A percentile compares a stretch with the other conserved stretches of the same genome.
phyloP scores from a whole-genome alignment of 169 alveolate species.

The Plasmodium sp. region DNA sequence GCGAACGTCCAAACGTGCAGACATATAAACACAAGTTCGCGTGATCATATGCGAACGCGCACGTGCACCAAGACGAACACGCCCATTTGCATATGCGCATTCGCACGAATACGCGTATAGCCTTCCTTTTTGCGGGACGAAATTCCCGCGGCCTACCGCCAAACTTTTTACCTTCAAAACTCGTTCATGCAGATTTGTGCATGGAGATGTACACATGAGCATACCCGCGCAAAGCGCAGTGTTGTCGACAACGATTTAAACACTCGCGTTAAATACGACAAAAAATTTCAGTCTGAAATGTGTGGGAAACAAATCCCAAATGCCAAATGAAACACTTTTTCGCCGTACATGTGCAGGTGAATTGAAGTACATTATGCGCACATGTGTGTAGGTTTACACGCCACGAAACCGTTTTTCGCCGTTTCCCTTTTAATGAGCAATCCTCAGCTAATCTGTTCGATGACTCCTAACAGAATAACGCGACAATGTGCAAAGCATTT shows the following conservation, averaged over 20 bases:
- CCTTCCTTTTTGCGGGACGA: neutral
- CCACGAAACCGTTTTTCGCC: neutral
- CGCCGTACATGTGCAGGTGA: neutral
- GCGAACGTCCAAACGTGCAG: neutral
- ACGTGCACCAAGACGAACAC: conserved; percentile 1
- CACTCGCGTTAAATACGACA: neutral
- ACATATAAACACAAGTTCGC: neutral
- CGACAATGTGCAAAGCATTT: conserved; percentile 1
- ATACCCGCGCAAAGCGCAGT: neutral
- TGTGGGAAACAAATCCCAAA: neutral
- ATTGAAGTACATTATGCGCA: neutral
- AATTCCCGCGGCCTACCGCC: neutral
- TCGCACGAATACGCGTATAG: neutral
- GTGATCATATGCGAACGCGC: neutral
- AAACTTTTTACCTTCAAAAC: neutral
- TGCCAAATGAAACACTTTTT: neutral
- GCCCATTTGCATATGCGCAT: neutral
- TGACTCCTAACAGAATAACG: neutral
- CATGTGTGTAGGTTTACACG: neutral
- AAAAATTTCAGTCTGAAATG: neutral
- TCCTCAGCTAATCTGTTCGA: neutral
- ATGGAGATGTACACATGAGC: neutral
- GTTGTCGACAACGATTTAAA: neutral
- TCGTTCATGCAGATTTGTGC: conserved; percentile 66
- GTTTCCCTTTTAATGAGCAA: neutral